Conservation (phyloP, 768 basidiomycete genomes). For the Chalciporus piperatus region DNA sequence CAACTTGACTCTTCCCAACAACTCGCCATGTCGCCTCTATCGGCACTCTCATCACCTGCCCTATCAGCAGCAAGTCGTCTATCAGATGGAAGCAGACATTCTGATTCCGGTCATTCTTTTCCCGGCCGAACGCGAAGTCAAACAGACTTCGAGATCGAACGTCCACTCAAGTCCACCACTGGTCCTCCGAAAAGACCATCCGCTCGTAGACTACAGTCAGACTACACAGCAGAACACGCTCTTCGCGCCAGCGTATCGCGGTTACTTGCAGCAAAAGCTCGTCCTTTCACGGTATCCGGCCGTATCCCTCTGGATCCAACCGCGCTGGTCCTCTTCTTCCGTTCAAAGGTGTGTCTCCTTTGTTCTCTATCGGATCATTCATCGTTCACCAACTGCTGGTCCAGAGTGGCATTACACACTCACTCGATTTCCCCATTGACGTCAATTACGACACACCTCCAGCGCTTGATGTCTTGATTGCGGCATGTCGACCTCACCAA, state of each 20-base stretch:
- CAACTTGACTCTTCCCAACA: slow-evolving; percentile 11
- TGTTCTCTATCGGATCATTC: not conserved
- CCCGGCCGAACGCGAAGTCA: slow-evolving; percentile 40
- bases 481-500: slow-evolving; percentile 66
- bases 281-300: slow-evolving; percentile 64
- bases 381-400: slow-evolving; percentile 1
- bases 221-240: slow-evolving; percentile 50
- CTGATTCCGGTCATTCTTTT: slow-evolving; percentile 33
- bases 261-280: slow-evolving; percentile 56
- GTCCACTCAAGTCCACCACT: slow-evolving; percentile 37
- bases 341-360: slow-evolving; percentile 57
- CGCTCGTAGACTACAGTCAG: slow-evolving; percentile 35
- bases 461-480: slow-evolving; percentile 74
- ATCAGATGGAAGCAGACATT: slow-evolving; percentile 38
- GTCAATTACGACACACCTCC: slow-evolving; percentile 72
- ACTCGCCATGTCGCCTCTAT: slow-evolving; percentile 27
- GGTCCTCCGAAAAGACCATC: slow-evolving; percentile 31
- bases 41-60: slow-evolving; percentile 32
- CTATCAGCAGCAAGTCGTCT: slow-evolving; percentile 36
- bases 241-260: slow-evolving; percentile 54
- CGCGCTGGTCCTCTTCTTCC: slow-evolving; percentile 71
- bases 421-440: slow-evolving; percentile 80
- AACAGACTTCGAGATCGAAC: slow-evolving; percentile 68
- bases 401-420: slow-evolving; percentile 76
- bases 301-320: slow-evolving; percentile 69